Conservation (phyloP, 2,329 filamentous ascomycete genomes). For the Didymella lethalis region DNA sequence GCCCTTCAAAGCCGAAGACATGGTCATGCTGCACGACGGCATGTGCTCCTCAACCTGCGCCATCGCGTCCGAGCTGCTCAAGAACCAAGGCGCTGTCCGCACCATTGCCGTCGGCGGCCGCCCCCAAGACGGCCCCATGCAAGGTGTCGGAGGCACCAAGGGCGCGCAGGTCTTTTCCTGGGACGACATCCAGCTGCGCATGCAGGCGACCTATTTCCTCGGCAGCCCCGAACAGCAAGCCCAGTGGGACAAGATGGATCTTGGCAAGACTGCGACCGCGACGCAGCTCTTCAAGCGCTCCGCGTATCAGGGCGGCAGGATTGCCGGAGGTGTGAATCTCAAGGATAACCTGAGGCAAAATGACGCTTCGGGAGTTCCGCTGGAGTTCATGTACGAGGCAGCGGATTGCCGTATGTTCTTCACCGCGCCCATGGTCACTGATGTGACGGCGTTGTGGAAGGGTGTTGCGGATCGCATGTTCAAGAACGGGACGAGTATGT, state of each 20-base stretch:
- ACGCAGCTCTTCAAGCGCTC: constrained; percentile 44
- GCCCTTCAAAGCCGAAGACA: constrained; percentile 50
- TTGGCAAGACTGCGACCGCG: constrained; percentile 46
- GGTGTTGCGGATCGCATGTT: constrained; percentile 50
- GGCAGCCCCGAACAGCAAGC: constrained; percentile 42
- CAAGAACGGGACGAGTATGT: constrained; percentile 33
- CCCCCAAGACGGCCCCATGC: constrained; percentile 52
- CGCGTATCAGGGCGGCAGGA: constrained; percentile 32
- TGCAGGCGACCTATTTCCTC: constrained; percentile 44
- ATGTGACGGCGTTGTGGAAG: constrained; percentile 51
- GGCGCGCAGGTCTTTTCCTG: constrained; percentile 51
- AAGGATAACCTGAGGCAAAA: constrained; percentile 49
- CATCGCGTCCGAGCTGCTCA: constrained; percentile 56
- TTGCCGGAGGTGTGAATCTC: constrained; percentile 48
- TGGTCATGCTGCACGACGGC: constrained; percentile 55
- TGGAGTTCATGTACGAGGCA: constrained; percentile 54
- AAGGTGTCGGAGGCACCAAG: constrained; percentile 56
- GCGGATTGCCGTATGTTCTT: constrained; percentile 54
- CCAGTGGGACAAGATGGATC: constrained; percentile 38
- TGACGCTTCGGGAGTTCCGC: constrained; percentile 48
- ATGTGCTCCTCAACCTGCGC: constrained; percentile 58
- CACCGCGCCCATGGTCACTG: constrained; percentile 46
- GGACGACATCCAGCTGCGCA: constrained; percentile 44
- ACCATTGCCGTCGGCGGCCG: constrained; percentile 55
- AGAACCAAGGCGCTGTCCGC: constrained; percentile 54